These are phyloP conservation scores for Lippia alba DNA, from an alignment of 305 asterid genomes.

Conservation along the genomic window DNA sequence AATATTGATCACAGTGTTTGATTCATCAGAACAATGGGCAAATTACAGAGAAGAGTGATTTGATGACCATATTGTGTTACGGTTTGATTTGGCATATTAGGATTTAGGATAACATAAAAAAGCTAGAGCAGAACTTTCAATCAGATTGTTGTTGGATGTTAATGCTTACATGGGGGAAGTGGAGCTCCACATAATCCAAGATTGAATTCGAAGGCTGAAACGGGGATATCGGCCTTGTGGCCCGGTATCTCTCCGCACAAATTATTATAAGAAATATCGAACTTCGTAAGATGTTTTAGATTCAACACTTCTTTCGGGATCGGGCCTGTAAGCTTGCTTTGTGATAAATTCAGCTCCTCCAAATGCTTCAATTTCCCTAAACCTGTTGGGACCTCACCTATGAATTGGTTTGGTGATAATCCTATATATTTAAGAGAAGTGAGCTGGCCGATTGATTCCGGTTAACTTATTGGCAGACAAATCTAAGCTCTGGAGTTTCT, in stretches of 20 bases:
- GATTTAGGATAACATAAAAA: no score
- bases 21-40: no score
- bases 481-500: no score
- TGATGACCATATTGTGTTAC: no score
- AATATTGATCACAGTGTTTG: no score
- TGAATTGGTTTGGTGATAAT: slow-evolving; percentile 59
- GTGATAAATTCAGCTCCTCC: slow-evolving; percentile 52
- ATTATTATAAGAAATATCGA: slow-evolving; percentile 56
- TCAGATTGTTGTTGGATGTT: no score
- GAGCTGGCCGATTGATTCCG: slow-evolving; percentile 58
- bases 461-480: slow-evolving; percentile 5
- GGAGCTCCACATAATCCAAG: slow-evolving; percentile 76
- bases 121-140: no score
- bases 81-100: no score
- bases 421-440: slow-evolving; percentile 38
- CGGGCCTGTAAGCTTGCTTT: slow-evolving; percentile 51
- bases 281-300: slow-evolving; percentile 44
- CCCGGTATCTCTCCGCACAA: slow-evolving; percentile 67
- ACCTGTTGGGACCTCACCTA: slow-evolving; percentile 57
- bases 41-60: no score
- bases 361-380: slow-evolving; percentile 51
- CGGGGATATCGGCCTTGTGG: slow-evolving; percentile 48
- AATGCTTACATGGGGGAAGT: slow-evolving; percentile 62
- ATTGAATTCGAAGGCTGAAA: slow-evolving; percentile 52
- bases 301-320: slow-evolving; percentile 55